Percentiles rank a stretch among this genome's conserved stretches.
These are phyloP conservation scores for Mycena capillaripes DNA, from an alignment of 768 basidiomycete genomes.

Conservation along the genomic window DNA sequence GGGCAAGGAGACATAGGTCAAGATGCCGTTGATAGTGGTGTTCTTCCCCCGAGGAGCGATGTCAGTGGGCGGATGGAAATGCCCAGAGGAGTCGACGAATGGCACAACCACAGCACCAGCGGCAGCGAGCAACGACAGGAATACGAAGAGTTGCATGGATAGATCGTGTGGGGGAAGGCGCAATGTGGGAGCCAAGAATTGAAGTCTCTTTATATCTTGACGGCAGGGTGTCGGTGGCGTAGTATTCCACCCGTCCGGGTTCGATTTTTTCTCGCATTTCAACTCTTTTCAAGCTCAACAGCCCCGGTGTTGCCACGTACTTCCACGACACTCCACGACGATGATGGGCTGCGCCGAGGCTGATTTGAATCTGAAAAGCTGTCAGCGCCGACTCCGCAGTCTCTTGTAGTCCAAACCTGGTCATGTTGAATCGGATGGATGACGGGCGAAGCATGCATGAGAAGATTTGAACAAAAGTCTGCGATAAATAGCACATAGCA, in stretches of 20 bases:
- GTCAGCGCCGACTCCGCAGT: too few relatives aligned
- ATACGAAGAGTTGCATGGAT: constrained; percentile 4
- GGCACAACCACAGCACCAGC: constrained; percentile 29
- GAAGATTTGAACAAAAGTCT: neutral
- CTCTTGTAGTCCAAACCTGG: too few relatives aligned
- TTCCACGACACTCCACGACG: too few relatives aligned
- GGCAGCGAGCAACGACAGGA: constrained; percentile 23
- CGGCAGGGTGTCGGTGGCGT: neutral
- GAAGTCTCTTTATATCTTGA: neutral
- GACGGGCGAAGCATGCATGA: neutral
- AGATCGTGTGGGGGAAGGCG: neutral
- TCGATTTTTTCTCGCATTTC: too few relatives aligned
- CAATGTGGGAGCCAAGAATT: neutral
- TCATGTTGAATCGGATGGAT: too few relatives aligned
- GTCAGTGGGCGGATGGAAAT: constrained; percentile 19
- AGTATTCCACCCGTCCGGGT: too few relatives aligned
- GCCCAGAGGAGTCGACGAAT: constrained; percentile 17
- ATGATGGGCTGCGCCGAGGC: too few relatives aligned
- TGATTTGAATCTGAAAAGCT: too few relatives aligned
- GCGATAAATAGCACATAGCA: neutral
- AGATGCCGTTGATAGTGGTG: constrained; percentile 36
- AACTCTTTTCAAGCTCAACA: too few relatives aligned
- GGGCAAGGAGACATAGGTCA: constrained; percentile 37
- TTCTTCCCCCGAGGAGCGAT: constrained; percentile 33
- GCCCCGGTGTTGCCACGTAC: too few relatives aligned